Conservation (phyloP, 1,284 basidiomycete genomes). For the Puccinia coronata region DNA sequence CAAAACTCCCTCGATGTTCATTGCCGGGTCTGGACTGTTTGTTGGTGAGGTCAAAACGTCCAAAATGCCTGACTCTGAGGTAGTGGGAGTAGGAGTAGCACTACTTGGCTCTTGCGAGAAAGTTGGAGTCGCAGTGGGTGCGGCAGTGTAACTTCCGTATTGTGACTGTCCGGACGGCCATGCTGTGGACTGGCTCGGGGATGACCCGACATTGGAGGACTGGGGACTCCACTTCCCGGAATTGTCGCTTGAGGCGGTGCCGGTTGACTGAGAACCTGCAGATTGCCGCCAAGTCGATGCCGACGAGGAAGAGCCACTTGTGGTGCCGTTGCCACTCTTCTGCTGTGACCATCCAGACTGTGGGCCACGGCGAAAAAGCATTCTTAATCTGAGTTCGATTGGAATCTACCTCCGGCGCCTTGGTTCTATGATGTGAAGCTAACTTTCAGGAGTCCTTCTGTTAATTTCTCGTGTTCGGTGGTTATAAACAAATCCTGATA, state of each 20-base stretch:
- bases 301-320: neutral
- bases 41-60: neutral
- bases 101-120: neutral
- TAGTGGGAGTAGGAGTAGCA: neutral
- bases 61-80: neutral
- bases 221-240: neutral
- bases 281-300: neutral
- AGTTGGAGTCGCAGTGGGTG: neutral
- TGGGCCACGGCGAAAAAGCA: constrained; percentile 3
- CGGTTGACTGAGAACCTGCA: neutral
- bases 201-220: neutral
- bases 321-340: neutral
- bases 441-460: neutral
- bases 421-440: neutral
- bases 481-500: too few species aligned
- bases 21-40: neutral
- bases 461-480: too few species aligned
- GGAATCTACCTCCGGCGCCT: neutral
- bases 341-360: neutral
- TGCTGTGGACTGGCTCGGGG: neutral
- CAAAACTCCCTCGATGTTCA: neutral
- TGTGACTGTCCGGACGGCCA: neutral
- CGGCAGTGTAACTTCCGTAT: neutral
- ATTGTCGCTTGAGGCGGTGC: neutral
- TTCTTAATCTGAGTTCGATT: neutral